These are phyloP conservation scores for Paraurostyla sp. DNA, from an alignment of 73 alveolate genomes.

Conservation along the genomic window DNA sequence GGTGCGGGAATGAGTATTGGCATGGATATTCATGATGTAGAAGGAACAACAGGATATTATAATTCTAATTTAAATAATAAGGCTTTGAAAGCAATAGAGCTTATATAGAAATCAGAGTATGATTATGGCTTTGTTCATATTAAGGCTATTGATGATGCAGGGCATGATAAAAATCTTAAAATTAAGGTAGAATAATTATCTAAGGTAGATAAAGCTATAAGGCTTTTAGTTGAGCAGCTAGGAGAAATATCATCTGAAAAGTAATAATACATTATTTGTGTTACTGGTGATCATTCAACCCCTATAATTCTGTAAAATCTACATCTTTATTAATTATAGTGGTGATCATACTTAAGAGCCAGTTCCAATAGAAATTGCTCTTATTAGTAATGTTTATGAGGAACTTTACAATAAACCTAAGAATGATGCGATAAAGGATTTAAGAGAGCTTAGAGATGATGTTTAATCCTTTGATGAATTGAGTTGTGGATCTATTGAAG, in stretches of 20 bases:
- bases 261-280: constrained; percentile 64
- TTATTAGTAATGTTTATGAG: not conserved
- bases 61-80: constrained; percentile 79
- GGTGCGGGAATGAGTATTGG: constrained; percentile 86
- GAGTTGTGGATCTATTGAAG: not conserved
- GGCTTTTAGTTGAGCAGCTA: constrained; percentile 32
- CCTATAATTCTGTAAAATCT: constrained; percentile 62
- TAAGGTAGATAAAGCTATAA: constrained; percentile 74
- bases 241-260: constrained; percentile 22
- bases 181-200: constrained; percentile 75
- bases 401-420: not conserved
- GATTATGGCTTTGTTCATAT: constrained; percentile 89
- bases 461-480: not conserved
- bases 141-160: constrained; percentile 91
- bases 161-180: constrained; percentile 81
- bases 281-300: constrained; percentile 94
- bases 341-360: constrained; percentile 93
- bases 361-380: constrained; percentile 78
- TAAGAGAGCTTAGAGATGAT: constrained; percentile 25
- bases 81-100: constrained; percentile 73
- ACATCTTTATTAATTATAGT: not conserved
- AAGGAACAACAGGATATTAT: constrained; percentile 92
- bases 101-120: constrained; percentile 59
- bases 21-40: constrained; percentile 76
- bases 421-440: not conserved